Percentiles rank a stretch among this genome's conserved stretches.
Conservation (phyloP, 192 early-diverging fungal genomes). For the Thoreauomyces humboldtii region DNA sequence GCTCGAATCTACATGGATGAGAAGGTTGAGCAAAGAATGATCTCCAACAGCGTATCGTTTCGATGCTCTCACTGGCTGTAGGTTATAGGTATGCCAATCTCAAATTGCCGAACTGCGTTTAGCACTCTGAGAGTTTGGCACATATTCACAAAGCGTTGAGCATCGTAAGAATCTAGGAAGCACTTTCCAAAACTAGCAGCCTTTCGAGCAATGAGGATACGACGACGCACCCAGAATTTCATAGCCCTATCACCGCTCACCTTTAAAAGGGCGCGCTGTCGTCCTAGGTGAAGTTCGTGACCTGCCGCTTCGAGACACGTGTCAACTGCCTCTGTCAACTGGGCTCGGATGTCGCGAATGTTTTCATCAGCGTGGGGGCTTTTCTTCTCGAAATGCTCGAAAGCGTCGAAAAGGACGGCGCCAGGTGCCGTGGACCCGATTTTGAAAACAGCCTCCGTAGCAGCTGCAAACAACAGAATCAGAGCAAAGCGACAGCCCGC, state of each 20-base stretch:
- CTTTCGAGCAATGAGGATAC: no score
- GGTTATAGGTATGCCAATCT: constrained; percentile 88
- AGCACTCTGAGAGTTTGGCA: constrained; percentile 81
- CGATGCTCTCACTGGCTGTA: constrained; percentile 67
- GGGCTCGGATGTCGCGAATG: constrained; percentile 79
- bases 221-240: no score
- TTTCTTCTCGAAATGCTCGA: constrained; percentile 55
- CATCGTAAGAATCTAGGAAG: constrained; percentile 83
- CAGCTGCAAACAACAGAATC: no score
- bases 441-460: constrained; percentile 81
- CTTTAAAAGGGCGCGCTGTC: constrained; percentile 80
- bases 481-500: no score
- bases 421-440: constrained; percentile 93
- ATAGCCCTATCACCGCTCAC: constrained; percentile 24
- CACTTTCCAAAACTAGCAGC: constrained; percentile 93
- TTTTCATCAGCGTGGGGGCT: constrained; percentile 93
- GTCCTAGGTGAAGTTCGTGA: constrained; percentile 71
- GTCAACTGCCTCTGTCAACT: constrained; percentile 84
- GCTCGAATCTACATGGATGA: constrained; percentile 57
- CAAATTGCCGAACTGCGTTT: constrained; percentile 81
- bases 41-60: no score
- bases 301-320: constrained; percentile 90
- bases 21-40: no score
- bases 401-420: constrained; percentile 79
- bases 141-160: constrained; percentile 85